Percentiles rank a stretch among this genome's conserved stretches.
phyloP scores from a whole-genome alignment of 2,329 filamentous ascomycete genomes.

The Penicillium occitanis region DNA sequence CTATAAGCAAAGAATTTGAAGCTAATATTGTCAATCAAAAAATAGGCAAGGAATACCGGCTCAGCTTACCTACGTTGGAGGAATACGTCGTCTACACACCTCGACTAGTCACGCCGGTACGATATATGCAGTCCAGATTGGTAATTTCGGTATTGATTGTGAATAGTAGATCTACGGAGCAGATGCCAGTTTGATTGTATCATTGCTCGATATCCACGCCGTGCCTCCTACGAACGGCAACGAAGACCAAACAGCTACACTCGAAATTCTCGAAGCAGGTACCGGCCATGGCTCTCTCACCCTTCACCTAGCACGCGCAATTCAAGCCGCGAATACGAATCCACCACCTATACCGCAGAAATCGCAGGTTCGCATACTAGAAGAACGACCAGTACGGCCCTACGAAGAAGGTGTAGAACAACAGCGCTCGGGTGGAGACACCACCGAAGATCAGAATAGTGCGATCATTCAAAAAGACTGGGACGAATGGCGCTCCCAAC shows the following conservation, averaged over 20 bases:
- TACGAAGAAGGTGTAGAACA: constrained; percentile 26
- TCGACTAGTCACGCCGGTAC: constrained; percentile 72
- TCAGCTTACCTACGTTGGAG: constrained; percentile 67
- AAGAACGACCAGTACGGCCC: constrained; percentile 27
- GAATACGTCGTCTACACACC: constrained; percentile 69
- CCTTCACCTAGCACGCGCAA: constrained; percentile 70
- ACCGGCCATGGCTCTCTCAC: constrained; percentile 82
- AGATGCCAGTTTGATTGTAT: constrained; percentile 73
- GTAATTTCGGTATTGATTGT: constrained; percentile 24
- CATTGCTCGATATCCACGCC: constrained; percentile 69
- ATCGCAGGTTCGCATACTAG: constrained; percentile 35
- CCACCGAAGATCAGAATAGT: constrained; percentile 14
- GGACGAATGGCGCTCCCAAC: constrained; percentile 50
- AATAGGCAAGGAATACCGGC: constrained; percentile 51
- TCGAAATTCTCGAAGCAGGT: constrained; percentile 80
- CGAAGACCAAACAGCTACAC: constrained; percentile 36
- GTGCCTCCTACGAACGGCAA: constrained; percentile 42
- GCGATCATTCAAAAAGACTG: constrained; percentile 38
- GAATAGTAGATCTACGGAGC: constrained; percentile 65
- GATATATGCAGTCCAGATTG: constrained; percentile 26
- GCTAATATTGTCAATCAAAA: not conserved
- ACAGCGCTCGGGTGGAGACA: constrained; percentile 22
- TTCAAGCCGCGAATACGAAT: constrained; percentile 69
- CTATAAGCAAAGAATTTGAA: not conserved
- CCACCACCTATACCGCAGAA: constrained; percentile 45